Conservation (phyloP, 352 stramenopile genomes). For the Pilasporangium apinafurcum region DNA sequence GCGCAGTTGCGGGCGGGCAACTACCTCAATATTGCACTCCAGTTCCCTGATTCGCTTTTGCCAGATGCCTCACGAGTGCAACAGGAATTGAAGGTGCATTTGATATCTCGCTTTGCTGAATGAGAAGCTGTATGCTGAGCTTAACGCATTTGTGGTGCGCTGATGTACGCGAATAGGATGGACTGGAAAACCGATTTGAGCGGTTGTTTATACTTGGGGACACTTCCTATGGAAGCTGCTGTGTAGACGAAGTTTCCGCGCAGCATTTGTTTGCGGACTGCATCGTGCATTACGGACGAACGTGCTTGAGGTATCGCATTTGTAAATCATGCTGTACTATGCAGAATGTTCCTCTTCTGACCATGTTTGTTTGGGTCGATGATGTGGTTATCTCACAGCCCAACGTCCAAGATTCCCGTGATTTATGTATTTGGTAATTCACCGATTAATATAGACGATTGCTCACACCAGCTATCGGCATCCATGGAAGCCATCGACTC, state of each 20-base stretch:
- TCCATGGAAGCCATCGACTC: slow-evolving; percentile 18
- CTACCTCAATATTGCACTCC: slow-evolving; percentile 85
- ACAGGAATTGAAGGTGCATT: slow-evolving; percentile 41
- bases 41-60: slow-evolving; percentile 94
- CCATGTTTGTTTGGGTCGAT: not conserved
- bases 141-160: not conserved
- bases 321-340: no score
- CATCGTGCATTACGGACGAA: slow-evolving; percentile 94
- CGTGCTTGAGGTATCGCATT: slow-evolving; percentile 87
- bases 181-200: slow-evolving; percentile 27
- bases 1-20: slow-evolving; percentile 47
- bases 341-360: no score
- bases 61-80: slow-evolving; percentile 86
- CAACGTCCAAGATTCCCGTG: slow-evolving; percentile 79
- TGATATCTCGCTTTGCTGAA: not conserved
- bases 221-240: slow-evolving; percentile 95
- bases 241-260: slow-evolving; percentile 93
- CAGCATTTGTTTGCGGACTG: slow-evolving; percentile 92
- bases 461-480: slow-evolving; percentile 30
- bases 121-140: not conserved
- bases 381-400: slow-evolving; percentile 14
- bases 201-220: slow-evolving; percentile 94
- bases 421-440: slow-evolving; percentile 89
- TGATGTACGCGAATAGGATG: slow-evolving; percentile 13
- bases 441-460: slow-evolving; percentile 51